phyloP scores from a whole-genome alignment of 2,329 filamentous ascomycete species.

The Neopestalotiopsis rosae region DNA sequence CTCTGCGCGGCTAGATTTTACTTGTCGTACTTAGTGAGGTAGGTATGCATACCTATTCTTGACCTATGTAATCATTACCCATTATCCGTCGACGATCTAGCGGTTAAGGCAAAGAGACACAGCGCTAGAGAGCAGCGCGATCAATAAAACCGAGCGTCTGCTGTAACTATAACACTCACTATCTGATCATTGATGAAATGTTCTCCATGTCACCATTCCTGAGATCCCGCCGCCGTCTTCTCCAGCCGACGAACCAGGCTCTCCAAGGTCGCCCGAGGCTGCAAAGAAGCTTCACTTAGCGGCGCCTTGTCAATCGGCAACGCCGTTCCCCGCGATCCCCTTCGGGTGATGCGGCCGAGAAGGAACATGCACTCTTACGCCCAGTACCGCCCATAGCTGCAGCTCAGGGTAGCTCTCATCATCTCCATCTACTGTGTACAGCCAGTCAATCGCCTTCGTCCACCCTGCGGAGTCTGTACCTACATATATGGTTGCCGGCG shows the following conservation, averaged over 20 bases:
- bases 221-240: not conserved
- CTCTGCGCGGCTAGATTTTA: not conserved
- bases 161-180: no score
- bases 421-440: not conserved
- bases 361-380: not conserved
- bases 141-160: not conserved
- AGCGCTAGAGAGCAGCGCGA: not conserved
- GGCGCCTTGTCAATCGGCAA: not conserved
- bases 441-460: no score
- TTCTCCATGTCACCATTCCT: no score
- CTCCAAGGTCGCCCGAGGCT: not conserved
- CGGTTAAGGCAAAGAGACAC: not conserved
- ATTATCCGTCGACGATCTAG: not conserved
- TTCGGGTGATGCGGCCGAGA: not conserved
- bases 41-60: not conserved
- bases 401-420: not conserved
- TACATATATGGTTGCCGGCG: not conserved
- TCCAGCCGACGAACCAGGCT: not conserved
- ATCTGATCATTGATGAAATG: no score
- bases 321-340: not conserved
- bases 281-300: not conserved
- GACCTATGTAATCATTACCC: constrained; percentile 1
- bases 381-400: not conserved
- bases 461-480: not conserved
- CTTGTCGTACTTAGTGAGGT: no score